Conservation (phyloP, 371 early-diverging fungal species). For the Syncephalastrum racemosum region DNA sequence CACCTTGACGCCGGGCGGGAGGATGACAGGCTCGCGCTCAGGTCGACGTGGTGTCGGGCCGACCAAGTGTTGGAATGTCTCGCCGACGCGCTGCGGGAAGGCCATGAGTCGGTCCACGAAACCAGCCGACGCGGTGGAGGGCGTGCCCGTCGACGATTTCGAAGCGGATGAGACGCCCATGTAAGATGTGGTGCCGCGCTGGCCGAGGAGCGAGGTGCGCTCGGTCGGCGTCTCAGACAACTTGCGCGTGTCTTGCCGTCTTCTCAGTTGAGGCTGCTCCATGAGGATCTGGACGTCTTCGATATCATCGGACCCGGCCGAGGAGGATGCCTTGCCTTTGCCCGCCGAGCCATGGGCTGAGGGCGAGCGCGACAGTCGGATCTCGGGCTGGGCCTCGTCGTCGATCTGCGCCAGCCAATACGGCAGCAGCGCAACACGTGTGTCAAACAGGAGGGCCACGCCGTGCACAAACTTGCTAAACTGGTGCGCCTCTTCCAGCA, state of each 20-base stretch:
- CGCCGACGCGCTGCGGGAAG: slow-evolving; percentile 5
- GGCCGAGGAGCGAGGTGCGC: slow-evolving; percentile 26
- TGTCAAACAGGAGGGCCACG: slow-evolving; percentile 88
- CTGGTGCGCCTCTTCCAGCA: slow-evolving; percentile 97
- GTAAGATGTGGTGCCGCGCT: slow-evolving; percentile 8
- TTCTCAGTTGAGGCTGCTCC: neutral
- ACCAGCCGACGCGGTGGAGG: neutral
- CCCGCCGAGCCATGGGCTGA: slow-evolving; percentile 87
- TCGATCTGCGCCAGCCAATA: slow-evolving; percentile 98
- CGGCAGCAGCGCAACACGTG: slow-evolving; percentile 88
- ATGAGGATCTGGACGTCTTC: slow-evolving; percentile 1
- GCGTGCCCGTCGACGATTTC: neutral
- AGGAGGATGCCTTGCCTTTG: slow-evolving; percentile 66
- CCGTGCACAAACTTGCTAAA: slow-evolving; percentile 99
- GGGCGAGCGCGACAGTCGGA: slow-evolving; percentile 76
- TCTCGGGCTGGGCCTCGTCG: slow-evolving; percentile 81
- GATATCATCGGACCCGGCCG: slow-evolving; percentile 13
- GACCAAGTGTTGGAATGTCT: slow-evolving; percentile 18
- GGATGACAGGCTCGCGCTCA: slow-evolving; percentile 28
- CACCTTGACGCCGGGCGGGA: slow-evolving; percentile 52
- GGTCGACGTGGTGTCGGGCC: neutral
- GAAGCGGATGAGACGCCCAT: slow-evolving; percentile 6
- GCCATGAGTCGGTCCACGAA: neutral
- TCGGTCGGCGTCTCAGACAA: slow-evolving; percentile 16
- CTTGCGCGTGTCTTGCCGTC: slow-evolving; percentile 9